These are phyloP conservation scores for Cladorrhinum sp. DNA, from an alignment of 2,329 filamentous ascomycete species.

Conservation along the genomic window DNA sequence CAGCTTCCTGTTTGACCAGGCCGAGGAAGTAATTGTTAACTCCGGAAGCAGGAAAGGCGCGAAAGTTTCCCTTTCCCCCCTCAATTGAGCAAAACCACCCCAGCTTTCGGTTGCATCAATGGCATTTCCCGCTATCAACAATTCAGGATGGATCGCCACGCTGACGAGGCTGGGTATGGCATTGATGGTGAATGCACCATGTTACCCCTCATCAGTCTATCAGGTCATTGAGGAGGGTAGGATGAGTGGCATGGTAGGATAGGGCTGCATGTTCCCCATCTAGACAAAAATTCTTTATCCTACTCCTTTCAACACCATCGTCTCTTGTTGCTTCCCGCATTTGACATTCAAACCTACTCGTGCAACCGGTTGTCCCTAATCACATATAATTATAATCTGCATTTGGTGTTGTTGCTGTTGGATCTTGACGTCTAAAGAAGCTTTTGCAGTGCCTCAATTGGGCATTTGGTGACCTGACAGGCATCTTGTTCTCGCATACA, in stretches of 20 bases:
- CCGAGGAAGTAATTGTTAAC: neutral
- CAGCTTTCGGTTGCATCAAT: neutral
- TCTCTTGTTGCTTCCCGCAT: neutral
- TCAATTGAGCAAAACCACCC: neutral
- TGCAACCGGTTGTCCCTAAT: no score
- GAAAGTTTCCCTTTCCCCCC: neutral
- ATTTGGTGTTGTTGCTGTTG: neutral
- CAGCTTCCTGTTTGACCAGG: neutral
- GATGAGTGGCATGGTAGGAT: neutral
- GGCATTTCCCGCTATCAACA: neutral
- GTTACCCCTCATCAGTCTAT: neutral
- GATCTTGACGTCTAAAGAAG: slow-evolving; percentile 18
- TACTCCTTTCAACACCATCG: no score
- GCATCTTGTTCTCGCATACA: no score
- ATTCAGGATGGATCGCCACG: neutral
- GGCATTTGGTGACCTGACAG: slow-evolving; percentile 14
- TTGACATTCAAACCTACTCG: no score
- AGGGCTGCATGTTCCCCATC: neutral
- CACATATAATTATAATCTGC: neutral
- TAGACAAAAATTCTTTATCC: no score
- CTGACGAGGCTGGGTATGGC: slow-evolving; percentile 18
- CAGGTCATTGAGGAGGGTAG: neutral
- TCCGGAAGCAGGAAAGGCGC: neutral
- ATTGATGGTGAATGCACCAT: neutral
- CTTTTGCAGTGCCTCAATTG: slow-evolving; percentile 11